These are phyloP conservation scores for Onygena corvina DNA, from an alignment of 2,329 filamentous ascomycete species.

Conservation along the genomic window DNA sequence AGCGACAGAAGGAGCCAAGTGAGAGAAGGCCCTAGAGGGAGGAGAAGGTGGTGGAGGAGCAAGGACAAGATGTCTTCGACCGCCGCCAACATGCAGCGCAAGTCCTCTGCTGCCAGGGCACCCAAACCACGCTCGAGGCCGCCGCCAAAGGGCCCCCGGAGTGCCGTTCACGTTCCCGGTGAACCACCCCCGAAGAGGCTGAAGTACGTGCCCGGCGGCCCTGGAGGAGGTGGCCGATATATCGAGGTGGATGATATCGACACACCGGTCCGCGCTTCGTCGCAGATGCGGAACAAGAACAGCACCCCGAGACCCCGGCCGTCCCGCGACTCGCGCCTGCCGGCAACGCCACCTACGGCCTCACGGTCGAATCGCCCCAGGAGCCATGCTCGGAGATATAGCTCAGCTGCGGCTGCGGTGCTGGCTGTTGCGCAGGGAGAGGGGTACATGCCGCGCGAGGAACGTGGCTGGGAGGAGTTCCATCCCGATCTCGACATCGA, in stretches of 20 bases:
- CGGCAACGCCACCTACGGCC: constrained; percentile 21
- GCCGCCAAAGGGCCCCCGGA: constrained; percentile 23
- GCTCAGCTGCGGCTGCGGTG: constrained; percentile 70
- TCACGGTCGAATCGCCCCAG: constrained; percentile 33
- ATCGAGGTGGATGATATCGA: constrained; percentile 59
- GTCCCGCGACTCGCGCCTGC: constrained; percentile 37
- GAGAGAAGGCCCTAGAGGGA: too few species aligned
- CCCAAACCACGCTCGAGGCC: constrained; percentile 24
- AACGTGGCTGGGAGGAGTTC: constrained; percentile 95
- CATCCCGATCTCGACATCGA: constrained; percentile 92
- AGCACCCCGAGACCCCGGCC: constrained; percentile 29
- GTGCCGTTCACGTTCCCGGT: constrained; percentile 23
- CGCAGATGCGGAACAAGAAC: background rate
- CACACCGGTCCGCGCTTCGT: constrained; percentile 35
- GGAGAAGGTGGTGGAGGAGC: background rate
- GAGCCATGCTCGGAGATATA: constrained; percentile 50
- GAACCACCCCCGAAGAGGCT: constrained; percentile 59
- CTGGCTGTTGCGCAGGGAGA: constrained; percentile 84
- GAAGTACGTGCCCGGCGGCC: constrained; percentile 74
- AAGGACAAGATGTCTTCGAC: background rate
- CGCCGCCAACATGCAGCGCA: constrained; percentile 24
- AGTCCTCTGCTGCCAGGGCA: constrained; percentile 20
- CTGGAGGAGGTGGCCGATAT: constrained; percentile 74
- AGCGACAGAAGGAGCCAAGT: too few species aligned
- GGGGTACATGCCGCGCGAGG: constrained; percentile 93